Conservation (phyloP, 129 eudicot species). For the carrot (Daucus carota) region DH1_v3.0 NC_030383.2:2646001-2646500, state of each 20-base stretch:
- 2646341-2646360: constrained; percentile 66
- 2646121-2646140: constrained; percentile 91
- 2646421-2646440: constrained; percentile 83
- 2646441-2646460: constrained; percentile 62
- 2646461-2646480: constrained; percentile 83
- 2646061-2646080: constrained; percentile 87
- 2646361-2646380: constrained; percentile 78
- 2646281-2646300: neutral
- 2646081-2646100: constrained; percentile 95
- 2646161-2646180: constrained; percentile 84
- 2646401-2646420: constrained; percentile 83
- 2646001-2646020: constrained; percentile 71
- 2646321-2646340: neutral
- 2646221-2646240: constrained; percentile 94
- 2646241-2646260: constrained; percentile 90
- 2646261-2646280: constrained; percentile 72
- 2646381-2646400: constrained; percentile 76
- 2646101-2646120: constrained; percentile 95
- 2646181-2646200: constrained; percentile 86
- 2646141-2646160: constrained; percentile 99
- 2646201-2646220: constrained; percentile 90
- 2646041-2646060: constrained; percentile 93
- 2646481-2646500: constrained; percentile 97
- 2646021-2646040: constrained; percentile 75
- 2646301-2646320: neutral